Evolutionary conservation across 2,329 filamentous ascomycete species (phyloP).

Genomic region (Drechslera avenae): DNA sequence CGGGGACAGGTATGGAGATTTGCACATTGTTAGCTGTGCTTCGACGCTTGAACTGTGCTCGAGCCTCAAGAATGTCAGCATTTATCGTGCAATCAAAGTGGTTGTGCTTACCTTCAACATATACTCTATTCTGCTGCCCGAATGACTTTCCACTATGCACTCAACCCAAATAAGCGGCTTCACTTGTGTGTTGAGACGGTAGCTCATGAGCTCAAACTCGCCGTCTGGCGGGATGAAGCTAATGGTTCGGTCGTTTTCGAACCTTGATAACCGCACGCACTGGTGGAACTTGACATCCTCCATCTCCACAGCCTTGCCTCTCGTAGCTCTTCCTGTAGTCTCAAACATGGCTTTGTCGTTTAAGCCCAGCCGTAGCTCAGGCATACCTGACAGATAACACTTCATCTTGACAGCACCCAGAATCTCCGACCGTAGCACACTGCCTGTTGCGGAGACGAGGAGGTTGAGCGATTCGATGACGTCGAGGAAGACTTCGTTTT

Average conservation of each 20-base stretch:
- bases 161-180: conserved; percentile 99
- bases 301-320: conserved; percentile 98
- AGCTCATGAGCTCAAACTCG: conserved; percentile 99
- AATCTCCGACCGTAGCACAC: conserved; percentile 94
- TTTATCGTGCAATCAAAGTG: background rate
- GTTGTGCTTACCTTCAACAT: conserved; percentile 78
- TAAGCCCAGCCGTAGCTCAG: conserved; percentile 87
- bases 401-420: conserved; percentile 99
- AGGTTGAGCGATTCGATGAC: conserved; percentile 97
- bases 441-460: conserved; percentile 90
- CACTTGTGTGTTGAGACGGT: conserved; percentile 96
- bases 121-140: conserved; percentile 93
- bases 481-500: conserved; percentile 99
- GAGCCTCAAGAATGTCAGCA: conserved; percentile 60
- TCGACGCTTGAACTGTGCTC: conserved; percentile 96
- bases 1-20: conserved; percentile 94
- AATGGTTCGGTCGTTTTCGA: conserved; percentile 98
- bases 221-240: conserved; percentile 98
- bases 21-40: conserved; percentile 99
- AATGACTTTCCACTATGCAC: conserved; percentile 95
- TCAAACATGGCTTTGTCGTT: conserved; percentile 99
- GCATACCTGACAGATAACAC: conserved; percentile 98
- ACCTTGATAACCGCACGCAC: conserved; percentile 91
- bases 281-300: conserved; percentile 99
- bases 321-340: conserved; percentile 88